These are phyloP conservation scores for Mycena latifolia DNA, from an alignment of 768 basidiomycete genomes.

Conservation along the genomic window DNA sequence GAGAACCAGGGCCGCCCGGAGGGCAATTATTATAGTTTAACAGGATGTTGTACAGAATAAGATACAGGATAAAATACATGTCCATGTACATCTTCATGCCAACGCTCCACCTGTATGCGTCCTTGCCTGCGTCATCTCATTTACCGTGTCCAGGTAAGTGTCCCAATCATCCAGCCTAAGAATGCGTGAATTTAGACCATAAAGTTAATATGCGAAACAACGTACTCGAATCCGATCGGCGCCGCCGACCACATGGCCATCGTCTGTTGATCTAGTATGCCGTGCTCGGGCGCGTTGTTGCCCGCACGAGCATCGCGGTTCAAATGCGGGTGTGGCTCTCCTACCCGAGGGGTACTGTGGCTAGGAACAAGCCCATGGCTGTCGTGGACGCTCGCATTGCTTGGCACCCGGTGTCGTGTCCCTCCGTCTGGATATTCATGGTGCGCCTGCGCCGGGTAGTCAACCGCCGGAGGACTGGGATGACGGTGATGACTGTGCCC, in stretches of 20 bases:
- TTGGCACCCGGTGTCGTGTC: background rate
- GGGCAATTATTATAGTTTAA: too few relatives aligned
- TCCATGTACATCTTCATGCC: background rate
- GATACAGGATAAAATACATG: background rate
- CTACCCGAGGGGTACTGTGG: background rate
- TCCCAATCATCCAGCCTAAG: constrained; percentile 59
- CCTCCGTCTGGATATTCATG: constrained; percentile 9
- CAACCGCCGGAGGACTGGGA: background rate
- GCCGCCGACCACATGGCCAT: constrained; percentile 75
- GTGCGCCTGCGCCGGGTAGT: background rate
- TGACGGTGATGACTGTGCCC: background rate
- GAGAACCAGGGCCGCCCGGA: too few relatives aligned
- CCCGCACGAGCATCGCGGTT: background rate
- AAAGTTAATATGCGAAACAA: constrained; percentile 21
- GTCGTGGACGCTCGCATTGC: too few relatives aligned
- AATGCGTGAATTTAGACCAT: constrained; percentile 7
- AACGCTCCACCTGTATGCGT: constrained; percentile 11
- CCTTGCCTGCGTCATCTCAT: constrained; percentile 48
- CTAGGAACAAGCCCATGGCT: background rate
- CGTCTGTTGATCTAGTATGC: constrained; percentile 50
- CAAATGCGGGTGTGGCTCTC: background rate
- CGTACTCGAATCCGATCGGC: constrained; percentile 72
- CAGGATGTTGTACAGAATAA: background rate
- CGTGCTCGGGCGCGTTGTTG: constrained; percentile 31
- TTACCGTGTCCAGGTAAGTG: constrained; percentile 53